Percentiles rank a stretch among this genome's conserved stretches.
Conservation (phyloP, 2,329 filamentous ascomycete genomes). For the Exserohilum turcica region DNA sequence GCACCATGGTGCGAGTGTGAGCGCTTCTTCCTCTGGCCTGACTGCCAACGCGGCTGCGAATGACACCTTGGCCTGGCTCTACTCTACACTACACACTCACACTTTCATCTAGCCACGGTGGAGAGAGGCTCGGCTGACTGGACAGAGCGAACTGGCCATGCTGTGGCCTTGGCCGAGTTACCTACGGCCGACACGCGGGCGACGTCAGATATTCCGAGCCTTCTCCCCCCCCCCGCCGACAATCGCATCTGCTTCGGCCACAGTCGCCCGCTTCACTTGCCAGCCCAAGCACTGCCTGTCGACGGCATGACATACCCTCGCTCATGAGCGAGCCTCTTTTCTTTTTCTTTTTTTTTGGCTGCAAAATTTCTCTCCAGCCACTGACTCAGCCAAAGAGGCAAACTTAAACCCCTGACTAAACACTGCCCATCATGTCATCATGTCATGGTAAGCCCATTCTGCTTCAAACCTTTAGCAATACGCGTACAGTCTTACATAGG, state of each 20-base stretch:
- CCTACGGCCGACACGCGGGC: background rate
- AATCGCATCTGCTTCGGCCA: constrained; percentile 8
- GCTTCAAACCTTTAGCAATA: background rate
- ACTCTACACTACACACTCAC: too few relatives aligned
- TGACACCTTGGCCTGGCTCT: too few relatives aligned
- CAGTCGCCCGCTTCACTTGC: constrained; percentile 21
- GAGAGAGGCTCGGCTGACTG: background rate
- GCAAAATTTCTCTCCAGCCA: background rate
- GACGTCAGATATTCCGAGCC: constrained; percentile 5
- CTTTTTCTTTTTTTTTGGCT: background rate
- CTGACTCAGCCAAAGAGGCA: background rate
- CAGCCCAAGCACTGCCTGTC: constrained; percentile 7
- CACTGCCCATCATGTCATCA: too few relatives aligned
- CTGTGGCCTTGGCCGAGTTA: background rate
- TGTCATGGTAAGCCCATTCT: background rate
- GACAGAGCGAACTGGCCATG: too few relatives aligned
- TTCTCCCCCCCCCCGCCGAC: constrained; percentile 4
- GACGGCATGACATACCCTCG: constrained; percentile 6
- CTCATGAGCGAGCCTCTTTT: too few relatives aligned
- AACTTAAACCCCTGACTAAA: background rate
- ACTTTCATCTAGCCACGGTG: background rate
- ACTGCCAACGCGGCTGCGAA: too few relatives aligned
- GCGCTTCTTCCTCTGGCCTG: background rate
- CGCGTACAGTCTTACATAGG: constrained; percentile 12
- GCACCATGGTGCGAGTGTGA: too few relatives aligned